phyloP scores from a whole-genome alignment of 2,329 filamentous ascomycete genomes.

The Alternaria incomplexa region DNA sequence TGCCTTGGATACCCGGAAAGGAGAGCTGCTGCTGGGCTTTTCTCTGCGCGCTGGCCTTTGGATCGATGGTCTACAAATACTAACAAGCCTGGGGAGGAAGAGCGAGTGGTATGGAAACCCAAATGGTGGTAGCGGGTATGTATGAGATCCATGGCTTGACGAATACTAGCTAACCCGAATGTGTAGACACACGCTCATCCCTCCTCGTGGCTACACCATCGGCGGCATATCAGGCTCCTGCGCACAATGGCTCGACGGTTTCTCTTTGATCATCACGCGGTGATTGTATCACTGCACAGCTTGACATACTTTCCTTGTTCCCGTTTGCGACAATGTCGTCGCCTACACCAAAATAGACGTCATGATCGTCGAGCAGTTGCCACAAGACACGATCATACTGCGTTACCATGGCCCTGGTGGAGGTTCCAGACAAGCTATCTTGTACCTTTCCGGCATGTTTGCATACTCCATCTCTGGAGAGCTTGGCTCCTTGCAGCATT shows the following conservation, averaged over 20 bases:
- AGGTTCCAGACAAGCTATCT: background rate
- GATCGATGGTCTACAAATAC: conserved; percentile 87
- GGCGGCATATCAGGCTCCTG: conserved; percentile 86
- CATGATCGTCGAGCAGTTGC: background rate
- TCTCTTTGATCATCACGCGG: conserved; percentile 79
- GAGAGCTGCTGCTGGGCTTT: conserved; percentile 89
- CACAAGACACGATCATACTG: background rate
- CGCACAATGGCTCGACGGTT: conserved; percentile 81
- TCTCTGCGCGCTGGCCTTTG: conserved; percentile 78
- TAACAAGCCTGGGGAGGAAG: conserved; percentile 86
- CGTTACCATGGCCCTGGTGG: background rate
- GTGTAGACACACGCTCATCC: conserved; percentile 80
- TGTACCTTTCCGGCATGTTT: background rate
- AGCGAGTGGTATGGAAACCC: conserved; percentile 86
- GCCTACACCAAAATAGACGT: background rate
- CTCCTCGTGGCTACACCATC: conserved; percentile 86
- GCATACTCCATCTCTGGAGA: background rate
- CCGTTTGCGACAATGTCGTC: background rate
- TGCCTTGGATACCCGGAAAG: conserved; percentile 79
- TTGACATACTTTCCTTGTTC: background rate
- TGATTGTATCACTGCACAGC: conserved; percentile 48
- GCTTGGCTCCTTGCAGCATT: background rate
- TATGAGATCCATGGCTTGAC: conserved; percentile 33
- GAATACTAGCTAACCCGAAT: conserved; percentile 26
- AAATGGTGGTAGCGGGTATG: conserved; percentile 81